Evolutionary conservation across 352 stramenopile species (phyloP).

Genomic region (Globisporangium barbulae): DNA sequence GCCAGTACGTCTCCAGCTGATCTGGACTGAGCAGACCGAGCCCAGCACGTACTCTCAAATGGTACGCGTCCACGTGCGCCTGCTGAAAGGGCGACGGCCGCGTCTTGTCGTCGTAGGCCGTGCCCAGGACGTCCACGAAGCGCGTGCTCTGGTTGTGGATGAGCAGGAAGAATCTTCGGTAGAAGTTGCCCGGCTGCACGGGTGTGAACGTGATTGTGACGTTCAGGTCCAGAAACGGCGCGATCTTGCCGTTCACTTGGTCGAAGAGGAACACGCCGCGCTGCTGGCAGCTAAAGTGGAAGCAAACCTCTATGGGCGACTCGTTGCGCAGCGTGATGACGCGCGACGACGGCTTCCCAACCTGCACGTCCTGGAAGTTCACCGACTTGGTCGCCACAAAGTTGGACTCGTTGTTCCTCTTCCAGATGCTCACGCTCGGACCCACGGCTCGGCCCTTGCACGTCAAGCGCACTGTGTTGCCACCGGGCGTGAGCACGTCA

Average conservation of each 20-base stretch:
- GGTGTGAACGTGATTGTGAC: conserved; percentile 86
- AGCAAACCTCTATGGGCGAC: conserved; percentile 64
- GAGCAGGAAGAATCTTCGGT: conserved; percentile 84
- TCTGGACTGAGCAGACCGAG: conserved; percentile 76
- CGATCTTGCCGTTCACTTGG: conserved; percentile 69
- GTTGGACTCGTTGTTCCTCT: conserved; percentile 75
- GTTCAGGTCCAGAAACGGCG: conserved; percentile 68
- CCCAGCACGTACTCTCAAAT: conserved; percentile 42
- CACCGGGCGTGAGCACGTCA: conserved; percentile 85
- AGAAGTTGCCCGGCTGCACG: conserved; percentile 87
- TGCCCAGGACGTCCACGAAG: conserved; percentile 89
- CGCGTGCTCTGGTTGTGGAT: conserved; percentile 82
- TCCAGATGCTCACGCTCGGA: conserved; percentile 69
- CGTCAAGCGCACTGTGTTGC: conserved; percentile 75
- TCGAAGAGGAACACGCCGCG: conserved; percentile 87
- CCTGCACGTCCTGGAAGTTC: conserved; percentile 88
- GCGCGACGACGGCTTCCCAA: conserved; percentile 50
- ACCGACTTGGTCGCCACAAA: conserved; percentile 71
- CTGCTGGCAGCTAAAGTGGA: conserved; percentile 74
- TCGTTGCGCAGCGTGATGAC: conserved; percentile 86
- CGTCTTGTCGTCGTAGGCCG: conserved; percentile 85
- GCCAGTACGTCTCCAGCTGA: conserved; percentile 72
- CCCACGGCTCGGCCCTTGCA: conserved; percentile 70
- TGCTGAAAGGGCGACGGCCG: conserved; percentile 90
- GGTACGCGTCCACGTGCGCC: conserved; percentile 88